phyloP scores from a whole-genome alignment of 306 rosid genomes.

The Prunus armeniaca region DNA sequence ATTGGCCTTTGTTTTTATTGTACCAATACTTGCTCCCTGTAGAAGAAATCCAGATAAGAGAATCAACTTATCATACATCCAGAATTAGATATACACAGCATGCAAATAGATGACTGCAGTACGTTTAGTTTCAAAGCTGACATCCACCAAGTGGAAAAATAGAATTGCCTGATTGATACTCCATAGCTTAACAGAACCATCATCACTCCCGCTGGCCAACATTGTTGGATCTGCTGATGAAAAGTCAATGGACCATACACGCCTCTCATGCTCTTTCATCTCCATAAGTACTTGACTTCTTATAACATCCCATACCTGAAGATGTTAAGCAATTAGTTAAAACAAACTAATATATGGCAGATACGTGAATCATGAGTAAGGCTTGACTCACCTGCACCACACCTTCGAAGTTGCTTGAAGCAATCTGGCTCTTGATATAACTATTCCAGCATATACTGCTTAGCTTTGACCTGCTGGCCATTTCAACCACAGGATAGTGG shows the following conservation, averaged over 20 bases:
- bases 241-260: slow-evolving; percentile 95
- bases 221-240: slow-evolving; percentile 93
- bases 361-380: slow-evolving; percentile 13
- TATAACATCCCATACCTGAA: slow-evolving; percentile 93
- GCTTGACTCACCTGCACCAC: slow-evolving; percentile 76
- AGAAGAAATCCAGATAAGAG: slow-evolving; percentile 74
- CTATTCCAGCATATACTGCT: slow-evolving; percentile 97
- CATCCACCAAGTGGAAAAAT: slow-evolving; percentile 95
- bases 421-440: slow-evolving; percentile 95
- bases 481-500: slow-evolving; percentile 96
- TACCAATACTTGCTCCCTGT: slow-evolving; percentile 90
- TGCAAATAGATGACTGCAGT: slow-evolving; percentile 79
- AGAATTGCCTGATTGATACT: slow-evolving; percentile 99
- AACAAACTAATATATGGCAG: slow-evolving; percentile 7
- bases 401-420: slow-evolving; percentile 98
- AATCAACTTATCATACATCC: slow-evolving; percentile 77
- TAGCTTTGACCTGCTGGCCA: slow-evolving; percentile 80
- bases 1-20: slow-evolving; percentile 93
- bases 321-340: slow-evolving; percentile 22
- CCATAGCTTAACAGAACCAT: slow-evolving; percentile 97
- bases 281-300: slow-evolving; percentile 83
- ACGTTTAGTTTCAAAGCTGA: slow-evolving; percentile 97
- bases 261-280: slow-evolving; percentile 92
- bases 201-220: slow-evolving; percentile 96
- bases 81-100: slow-evolving; percentile 42